A percentile compares a stretch with the other conserved stretches of the same genome.
phyloP scores from a whole-genome alignment of 169 alveolate genomes.

The Theileria parva region DNA sequence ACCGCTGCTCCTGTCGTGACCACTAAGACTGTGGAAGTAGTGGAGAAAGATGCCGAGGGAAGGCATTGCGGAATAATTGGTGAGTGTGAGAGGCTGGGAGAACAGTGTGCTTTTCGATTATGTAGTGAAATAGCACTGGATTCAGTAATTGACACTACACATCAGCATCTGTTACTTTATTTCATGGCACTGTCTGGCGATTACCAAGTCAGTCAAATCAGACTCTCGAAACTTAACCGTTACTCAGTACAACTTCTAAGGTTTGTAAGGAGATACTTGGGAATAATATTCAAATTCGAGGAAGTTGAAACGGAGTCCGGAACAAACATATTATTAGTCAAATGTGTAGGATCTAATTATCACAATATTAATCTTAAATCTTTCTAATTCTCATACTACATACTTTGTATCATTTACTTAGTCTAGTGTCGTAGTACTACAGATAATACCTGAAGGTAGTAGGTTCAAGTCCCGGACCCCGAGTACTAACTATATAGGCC shows the following conservation, averaged over 20 bases:
- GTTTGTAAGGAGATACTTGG: constrained; percentile 32
- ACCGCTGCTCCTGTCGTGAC: not conserved
- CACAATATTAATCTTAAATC: constrained; percentile 40
- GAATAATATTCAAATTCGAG: constrained; percentile 46
- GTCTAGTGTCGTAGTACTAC: no score
- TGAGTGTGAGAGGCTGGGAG: constrained; percentile 44
- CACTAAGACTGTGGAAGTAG: not conserved
- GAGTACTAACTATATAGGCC: no score
- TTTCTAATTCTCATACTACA: not conserved
- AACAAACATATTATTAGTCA: constrained; percentile 17
- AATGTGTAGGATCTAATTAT: constrained; percentile 62
- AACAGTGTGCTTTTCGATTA: constrained; percentile 38
- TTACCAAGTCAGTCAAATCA: constrained; percentile 39
- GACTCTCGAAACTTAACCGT: constrained; percentile 38
- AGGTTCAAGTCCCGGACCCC: no score
- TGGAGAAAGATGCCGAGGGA: not conserved
- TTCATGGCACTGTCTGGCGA: constrained; percentile 68
- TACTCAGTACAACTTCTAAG: constrained; percentile 41
- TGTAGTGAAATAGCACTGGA: constrained; percentile 43
- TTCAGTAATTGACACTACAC: constrained; percentile 59
- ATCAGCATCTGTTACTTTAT: constrained; percentile 55
- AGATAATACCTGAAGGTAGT: no score
- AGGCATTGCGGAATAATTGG: constrained; percentile 12
- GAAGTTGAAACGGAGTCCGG: constrained; percentile 21
- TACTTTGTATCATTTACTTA: no score